Percentiles rank a stretch among this genome's conserved stretches.
Conservation (phyloP, 2,329 filamentous ascomycete genomes). For the Uncinocarpus reesii region DNA sequence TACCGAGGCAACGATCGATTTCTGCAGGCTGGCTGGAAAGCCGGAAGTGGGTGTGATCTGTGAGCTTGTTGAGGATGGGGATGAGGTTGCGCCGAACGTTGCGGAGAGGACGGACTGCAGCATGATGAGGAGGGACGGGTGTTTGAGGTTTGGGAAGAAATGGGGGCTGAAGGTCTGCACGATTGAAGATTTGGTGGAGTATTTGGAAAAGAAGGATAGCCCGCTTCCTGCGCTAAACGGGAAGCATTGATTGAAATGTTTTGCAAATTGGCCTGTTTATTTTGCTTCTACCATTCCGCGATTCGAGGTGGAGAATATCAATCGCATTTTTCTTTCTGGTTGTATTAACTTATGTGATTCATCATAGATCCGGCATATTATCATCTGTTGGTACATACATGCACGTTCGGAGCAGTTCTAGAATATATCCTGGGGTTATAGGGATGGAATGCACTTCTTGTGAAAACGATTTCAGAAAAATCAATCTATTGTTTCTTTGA, state of each 20-base stretch:
- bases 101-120: constrained; percentile 40
- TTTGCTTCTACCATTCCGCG: not conserved
- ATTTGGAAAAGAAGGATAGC: constrained; percentile 67
- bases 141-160: constrained; percentile 73
- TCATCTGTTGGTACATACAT: not conserved
- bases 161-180: constrained; percentile 92
- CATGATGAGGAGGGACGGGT: constrained; percentile 87
- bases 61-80: constrained; percentile 82
- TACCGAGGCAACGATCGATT: constrained; percentile 86
- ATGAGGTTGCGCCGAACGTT: constrained; percentile 43
- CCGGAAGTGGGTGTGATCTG: constrained; percentile 68
- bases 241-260: constrained; percentile 18
- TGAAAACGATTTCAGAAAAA: not conserved
- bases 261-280: not conserved
- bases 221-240: constrained; percentile 26
- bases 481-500: not conserved
- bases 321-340: not conserved
- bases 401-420: not conserved
- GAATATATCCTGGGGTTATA: not conserved
- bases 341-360: not conserved
- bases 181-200: constrained; percentile 76
- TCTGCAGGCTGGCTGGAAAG: constrained; percentile 77
- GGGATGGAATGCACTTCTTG: no score
- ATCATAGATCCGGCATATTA: not conserved
- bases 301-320: not conserved